phyloP scores from a whole-genome alignment of 176 grass and related monocot species.

The Aegilops speltoides region DNA sequence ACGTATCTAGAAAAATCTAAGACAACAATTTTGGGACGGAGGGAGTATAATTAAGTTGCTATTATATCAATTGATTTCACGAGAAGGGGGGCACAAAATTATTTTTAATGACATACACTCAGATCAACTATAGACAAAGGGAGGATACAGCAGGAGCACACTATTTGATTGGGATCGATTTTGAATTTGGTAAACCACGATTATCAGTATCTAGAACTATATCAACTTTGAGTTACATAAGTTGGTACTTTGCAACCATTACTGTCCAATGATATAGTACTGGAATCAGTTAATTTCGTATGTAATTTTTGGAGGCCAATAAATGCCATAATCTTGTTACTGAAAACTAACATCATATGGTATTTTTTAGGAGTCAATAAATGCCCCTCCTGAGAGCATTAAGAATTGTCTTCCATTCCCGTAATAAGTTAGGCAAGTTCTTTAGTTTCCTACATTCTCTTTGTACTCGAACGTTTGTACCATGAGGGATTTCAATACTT shows the following conservation, averaged over 20 bases:
- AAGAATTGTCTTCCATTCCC: not conserved
- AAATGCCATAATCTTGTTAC: too few species aligned
- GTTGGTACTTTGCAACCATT: too few species aligned
- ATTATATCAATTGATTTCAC: not conserved
- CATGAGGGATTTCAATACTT: not conserved
- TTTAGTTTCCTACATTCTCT: not conserved
- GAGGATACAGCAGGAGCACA: not conserved
- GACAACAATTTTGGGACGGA: too few species aligned
- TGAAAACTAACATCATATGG: too few species aligned
- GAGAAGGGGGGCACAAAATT: not conserved
- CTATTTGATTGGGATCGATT: not conserved
- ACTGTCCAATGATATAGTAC: too few species aligned
- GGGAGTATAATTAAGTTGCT: too few species aligned
- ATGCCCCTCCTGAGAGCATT: not conserved
- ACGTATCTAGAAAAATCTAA: too few species aligned
- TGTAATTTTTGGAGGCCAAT: too few species aligned
- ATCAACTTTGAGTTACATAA: not conserved
- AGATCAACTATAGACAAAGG: not conserved
- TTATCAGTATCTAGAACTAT: not conserved
- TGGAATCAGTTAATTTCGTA: too few species aligned
- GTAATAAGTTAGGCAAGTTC: not conserved
- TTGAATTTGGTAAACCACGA: constrained; percentile 5
- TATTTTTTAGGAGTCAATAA: too few species aligned
- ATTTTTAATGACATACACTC: not conserved
- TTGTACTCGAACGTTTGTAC: not conserved